Conservation (phyloP, 108 stramenopile species). For the Schizochytrium sp. region DNA sequence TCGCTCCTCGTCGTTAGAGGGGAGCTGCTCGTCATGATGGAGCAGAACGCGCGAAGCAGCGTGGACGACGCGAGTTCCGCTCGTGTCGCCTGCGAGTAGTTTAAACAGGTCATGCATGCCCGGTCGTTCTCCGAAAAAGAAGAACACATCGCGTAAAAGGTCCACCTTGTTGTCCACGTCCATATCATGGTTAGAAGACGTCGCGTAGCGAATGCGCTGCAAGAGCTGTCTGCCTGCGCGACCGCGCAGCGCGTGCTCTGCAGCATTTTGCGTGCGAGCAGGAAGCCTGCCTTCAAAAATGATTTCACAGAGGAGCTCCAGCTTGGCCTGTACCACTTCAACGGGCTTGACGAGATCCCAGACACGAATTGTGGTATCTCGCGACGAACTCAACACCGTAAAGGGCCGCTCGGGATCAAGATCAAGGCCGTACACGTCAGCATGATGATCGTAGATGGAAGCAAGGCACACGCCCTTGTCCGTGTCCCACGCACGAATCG, state of each 20-base stretch:
- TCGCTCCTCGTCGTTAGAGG: background rate
- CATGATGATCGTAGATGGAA: background rate
- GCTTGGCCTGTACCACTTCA: background rate
- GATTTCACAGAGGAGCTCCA: background rate
- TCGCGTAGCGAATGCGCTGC: background rate
- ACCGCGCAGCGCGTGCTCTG: background rate
- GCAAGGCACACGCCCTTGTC: background rate
- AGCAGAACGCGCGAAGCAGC: background rate
- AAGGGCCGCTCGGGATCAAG: background rate
- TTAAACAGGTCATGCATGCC: background rate
- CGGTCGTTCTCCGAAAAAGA: background rate
- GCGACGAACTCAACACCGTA: background rate
- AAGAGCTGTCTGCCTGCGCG: background rate
- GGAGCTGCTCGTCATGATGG: background rate
- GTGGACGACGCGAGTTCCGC: background rate
- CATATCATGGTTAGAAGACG: background rate
- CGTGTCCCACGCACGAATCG: background rate
- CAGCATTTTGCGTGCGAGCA: background rate
- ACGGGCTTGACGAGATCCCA: background rate
- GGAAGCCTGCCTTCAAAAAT: background rate
- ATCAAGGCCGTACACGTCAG: conserved; percentile 7
- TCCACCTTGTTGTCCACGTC: background rate
- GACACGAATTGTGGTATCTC: background rate
- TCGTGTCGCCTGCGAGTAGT: background rate
- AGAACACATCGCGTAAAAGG: background rate